Evolutionary conservation across 1,284 basidiomycete species (phyloP), one percentile per base, ranked within the genome.

Genomic region (Ustilago crameri): DNA sequence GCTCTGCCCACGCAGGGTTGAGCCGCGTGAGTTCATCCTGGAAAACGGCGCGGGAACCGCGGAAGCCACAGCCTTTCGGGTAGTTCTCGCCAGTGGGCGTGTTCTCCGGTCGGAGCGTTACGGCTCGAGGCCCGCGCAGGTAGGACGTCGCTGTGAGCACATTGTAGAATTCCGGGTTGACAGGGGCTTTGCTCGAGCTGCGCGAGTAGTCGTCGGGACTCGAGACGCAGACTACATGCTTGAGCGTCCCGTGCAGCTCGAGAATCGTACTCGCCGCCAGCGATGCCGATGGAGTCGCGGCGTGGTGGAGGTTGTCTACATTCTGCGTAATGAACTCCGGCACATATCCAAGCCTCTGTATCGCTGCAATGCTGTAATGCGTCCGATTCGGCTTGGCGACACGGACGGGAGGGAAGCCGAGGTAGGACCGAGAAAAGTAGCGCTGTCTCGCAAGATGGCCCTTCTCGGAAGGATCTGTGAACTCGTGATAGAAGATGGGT

Each of bases 401-500:
- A 8, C 75, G 74, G 9, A 82, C 68, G 1, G 77, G 66, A 7
- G 80, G 79, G 45, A 78, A 82, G 14, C 82, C 82, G 3, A 83
- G 70, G 47, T 78, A 84, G 17, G 78, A 81, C 8, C 82, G 74
- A 5, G 80, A 74, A 71, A 78, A 84, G 67, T 84, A 84, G 7
- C 82, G 64, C 18, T 78, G 77, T 50, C 77, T 51, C 38, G 54
- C 60, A 26, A 55, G 40, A 23, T 79, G 75, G 9, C 80, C 78
- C 26, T 66, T 64, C 9, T 67, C 61, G 2, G 62, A 45, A n/a
- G 45, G 10, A 27, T 79, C 65, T 42, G 66, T 59, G 32, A 83
- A 84, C 58, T 80, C 79, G 49, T 82, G 79, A 50, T 72, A 82
- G 48, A 79, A 84, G 56, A 84, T 83, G 2, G 82, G 82, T 2